Evolutionary conservation across 345 rosid genomes (phyloP).

Genomic region (Fremontodendron californicum): DNA sequence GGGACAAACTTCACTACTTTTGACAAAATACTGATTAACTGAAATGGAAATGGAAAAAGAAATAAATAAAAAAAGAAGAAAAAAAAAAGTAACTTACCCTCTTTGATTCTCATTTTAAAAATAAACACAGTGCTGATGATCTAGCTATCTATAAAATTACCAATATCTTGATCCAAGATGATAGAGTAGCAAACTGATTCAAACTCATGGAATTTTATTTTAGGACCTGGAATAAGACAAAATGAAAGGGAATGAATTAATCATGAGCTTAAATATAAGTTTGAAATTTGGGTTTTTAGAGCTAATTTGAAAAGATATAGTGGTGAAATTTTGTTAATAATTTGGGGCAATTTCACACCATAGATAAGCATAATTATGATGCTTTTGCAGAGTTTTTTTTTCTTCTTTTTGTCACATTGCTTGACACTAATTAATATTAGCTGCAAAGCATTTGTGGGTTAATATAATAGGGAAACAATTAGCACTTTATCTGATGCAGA

Average conservation of each 20-base stretch:
- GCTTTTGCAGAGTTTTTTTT: background rate
- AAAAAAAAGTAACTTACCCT: constrained; percentile 30
- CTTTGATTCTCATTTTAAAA: constrained; percentile 18
- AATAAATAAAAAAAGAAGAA: background rate
- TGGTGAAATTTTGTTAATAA: background rate
- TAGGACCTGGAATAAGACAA: constrained; percentile 26
- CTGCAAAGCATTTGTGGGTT: constrained; percentile 25
- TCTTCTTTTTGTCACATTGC: constrained; percentile 3
- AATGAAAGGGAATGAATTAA: background rate
- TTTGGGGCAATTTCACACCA: background rate
- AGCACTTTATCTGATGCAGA: constrained; percentile 26
- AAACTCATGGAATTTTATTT: constrained; percentile 11
- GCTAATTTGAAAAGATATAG: background rate
- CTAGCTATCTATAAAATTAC: background rate
- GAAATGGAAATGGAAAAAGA: constrained; percentile 1
- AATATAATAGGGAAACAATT: constrained; percentile 18
- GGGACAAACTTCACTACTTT: constrained; percentile 17
- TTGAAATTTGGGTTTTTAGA: background rate
- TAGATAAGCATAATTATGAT: background rate
- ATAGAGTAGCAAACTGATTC: background rate
- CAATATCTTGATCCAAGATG: constrained; percentile 17
- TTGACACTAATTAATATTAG: constrained; percentile 14
- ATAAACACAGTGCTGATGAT: constrained; percentile 21
- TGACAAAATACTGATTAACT: background rate
- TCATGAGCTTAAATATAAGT: background rate